phyloP scores from a whole-genome alignment of 306 rosid species.

The Cercis canadensis region DNA sequence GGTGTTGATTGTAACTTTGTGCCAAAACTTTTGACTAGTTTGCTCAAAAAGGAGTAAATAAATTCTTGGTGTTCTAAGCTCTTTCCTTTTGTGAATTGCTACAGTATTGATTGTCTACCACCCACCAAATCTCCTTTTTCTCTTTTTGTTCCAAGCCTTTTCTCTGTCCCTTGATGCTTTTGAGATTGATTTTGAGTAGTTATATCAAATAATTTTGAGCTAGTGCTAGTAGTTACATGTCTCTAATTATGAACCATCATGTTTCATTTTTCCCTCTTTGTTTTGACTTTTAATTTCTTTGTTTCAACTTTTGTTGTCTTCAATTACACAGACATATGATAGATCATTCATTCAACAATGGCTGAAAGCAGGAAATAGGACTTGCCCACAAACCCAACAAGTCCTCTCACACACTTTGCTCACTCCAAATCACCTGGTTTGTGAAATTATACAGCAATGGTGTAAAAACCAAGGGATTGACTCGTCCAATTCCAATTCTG shows the following conservation, averaged over 20 bases:
- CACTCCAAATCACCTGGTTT: conserved; percentile 76
- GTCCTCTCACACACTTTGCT: conserved; percentile 80
- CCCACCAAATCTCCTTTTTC: conserved; percentile 8
- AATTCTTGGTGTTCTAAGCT: conserved; percentile 32
- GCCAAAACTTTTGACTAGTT: conserved; percentile 45
- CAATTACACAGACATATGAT: conserved; percentile 78
- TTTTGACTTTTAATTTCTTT: not conserved
- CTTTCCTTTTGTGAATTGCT: conserved; percentile 31
- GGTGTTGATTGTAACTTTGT: conserved; percentile 46
- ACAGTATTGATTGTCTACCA: conserved; percentile 26
- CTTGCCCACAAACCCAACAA: conserved; percentile 82
- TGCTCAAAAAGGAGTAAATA: conserved; percentile 43
- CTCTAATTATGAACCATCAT: conserved; percentile 21
- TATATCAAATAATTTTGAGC: not conserved
- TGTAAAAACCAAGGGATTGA: conserved; percentile 70
- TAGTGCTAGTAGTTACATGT: too few relatives aligned
- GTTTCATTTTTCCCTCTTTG: too few relatives aligned
- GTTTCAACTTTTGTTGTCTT: not conserved
- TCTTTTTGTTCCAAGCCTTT: conserved; percentile 26
- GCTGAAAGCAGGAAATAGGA: conserved; percentile 80
- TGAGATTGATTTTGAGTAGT: conserved; percentile 28
- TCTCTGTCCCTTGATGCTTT: conserved; percentile 29
- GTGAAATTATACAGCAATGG: conserved; percentile 79
- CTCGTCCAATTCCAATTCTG: conserved; percentile 47
- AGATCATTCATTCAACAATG: conserved; percentile 75